A percentile compares a stretch with the other conserved stretches of the same genome.
Conservation (phyloP, 2,329 filamentous ascomycete genomes). For the Chalaropsis thielavioides region DNA sequence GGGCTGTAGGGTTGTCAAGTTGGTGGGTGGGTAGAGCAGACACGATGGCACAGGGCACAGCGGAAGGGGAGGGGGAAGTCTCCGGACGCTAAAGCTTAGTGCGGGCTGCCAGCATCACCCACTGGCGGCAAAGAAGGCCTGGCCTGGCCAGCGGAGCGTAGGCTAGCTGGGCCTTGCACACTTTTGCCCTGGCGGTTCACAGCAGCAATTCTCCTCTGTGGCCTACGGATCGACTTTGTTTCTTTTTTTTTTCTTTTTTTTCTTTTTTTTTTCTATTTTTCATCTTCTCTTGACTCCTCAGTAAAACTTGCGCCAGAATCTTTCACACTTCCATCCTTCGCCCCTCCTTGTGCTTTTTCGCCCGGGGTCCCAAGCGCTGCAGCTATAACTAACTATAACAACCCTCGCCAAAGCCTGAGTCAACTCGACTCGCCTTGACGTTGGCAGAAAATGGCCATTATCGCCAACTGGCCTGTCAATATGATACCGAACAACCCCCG, state of each 20-base stretch:
- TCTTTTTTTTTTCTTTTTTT: background rate
- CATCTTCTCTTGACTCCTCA: background rate
- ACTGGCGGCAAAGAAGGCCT: background rate
- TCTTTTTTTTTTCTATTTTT: background rate
- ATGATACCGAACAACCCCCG: background rate
- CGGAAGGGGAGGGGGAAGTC: background rate
- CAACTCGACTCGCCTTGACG: background rate
- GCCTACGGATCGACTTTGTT: background rate
- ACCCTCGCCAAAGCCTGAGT: background rate
- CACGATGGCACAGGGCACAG: background rate
- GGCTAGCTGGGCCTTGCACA: too few species aligned
- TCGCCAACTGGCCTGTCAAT: background rate
- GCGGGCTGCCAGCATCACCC: background rate
- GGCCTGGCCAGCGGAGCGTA: too few species aligned
- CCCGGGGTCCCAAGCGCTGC: background rate
- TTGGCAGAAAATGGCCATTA: background rate
- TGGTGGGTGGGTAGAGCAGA: too few species aligned
- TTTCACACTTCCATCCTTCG: background rate
- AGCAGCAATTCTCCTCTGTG: background rate
- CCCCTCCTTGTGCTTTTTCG: background rate
- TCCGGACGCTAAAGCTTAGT: background rate
- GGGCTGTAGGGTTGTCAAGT: too few species aligned
- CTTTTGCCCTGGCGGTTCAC: too few species aligned
- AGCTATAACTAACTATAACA: background rate
- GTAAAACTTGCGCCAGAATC: background rate